Evolutionary conservation across 148 eudicot species (phyloP).

Genomic region (Vaccinium darrowii): DNA sequence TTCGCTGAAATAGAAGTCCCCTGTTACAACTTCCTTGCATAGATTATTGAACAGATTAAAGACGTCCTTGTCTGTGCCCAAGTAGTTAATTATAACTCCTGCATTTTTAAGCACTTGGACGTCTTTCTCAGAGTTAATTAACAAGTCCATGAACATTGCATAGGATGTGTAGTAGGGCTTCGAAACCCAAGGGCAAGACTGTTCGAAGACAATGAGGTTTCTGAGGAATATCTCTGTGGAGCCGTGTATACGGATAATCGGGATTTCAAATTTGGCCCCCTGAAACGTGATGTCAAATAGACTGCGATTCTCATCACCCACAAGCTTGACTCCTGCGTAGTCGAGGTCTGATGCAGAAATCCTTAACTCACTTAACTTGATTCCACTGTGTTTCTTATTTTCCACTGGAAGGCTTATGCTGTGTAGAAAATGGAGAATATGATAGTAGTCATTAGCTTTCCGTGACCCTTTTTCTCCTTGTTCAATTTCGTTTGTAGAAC

Average conservation of each 20-base stretch:
- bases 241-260: background rate
- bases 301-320: background rate
- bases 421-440: background rate
- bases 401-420: background rate
- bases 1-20: background rate
- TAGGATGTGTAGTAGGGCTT: background rate
- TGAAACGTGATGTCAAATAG: background rate
- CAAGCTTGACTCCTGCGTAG: background rate
- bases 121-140: background rate
- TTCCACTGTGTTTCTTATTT: no score
- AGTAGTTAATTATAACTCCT: background rate
- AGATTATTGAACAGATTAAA: background rate
- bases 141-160: background rate
- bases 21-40: background rate
- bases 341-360: background rate
- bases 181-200: background rate
- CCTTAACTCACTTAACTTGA: background rate
- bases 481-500: no score
- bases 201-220: constrained; percentile 13
- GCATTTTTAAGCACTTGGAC: background rate
- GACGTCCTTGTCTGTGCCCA: background rate
- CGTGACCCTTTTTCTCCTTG: background rate
- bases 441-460: background rate
- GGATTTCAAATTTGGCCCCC: background rate
- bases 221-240: background rate